These are phyloP conservation scores for Thalassiosira tumida DNA, from an alignment of 352 stramenopile genomes.

Conservation along the genomic window DNA sequence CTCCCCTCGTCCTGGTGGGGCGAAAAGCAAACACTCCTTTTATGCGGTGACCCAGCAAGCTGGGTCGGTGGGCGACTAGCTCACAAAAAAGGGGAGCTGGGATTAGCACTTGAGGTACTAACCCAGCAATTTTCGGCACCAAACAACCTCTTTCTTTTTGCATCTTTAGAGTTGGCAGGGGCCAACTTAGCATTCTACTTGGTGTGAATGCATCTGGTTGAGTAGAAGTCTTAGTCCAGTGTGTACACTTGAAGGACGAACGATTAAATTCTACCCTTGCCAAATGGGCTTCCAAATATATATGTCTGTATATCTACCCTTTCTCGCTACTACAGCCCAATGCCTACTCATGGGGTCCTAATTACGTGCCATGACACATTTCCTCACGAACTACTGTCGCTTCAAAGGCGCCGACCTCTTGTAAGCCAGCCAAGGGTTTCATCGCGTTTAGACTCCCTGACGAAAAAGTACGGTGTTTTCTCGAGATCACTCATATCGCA, in stretches of 20 bases:
- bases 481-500: neutral
- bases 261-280: too few relatives aligned
- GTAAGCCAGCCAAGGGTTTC: neutral
- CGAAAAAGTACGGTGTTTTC: neutral
- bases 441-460: neutral
- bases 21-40: slow-evolving; percentile 1
- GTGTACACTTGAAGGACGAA: too few relatives aligned
- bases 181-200: slow-evolving; percentile 31
- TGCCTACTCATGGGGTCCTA: too few relatives aligned
- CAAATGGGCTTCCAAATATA: too few relatives aligned
- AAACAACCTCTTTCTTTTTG: neutral
- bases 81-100: neutral
- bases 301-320: too few relatives aligned
- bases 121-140: neutral
- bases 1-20: slow-evolving; percentile 8
- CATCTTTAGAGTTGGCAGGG: slow-evolving; percentile 14
- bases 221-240: slow-evolving; percentile 12
- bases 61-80: slow-evolving; percentile 17
- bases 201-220: slow-evolving; percentile 7
- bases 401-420: too few relatives aligned
- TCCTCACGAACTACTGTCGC: too few relatives aligned
- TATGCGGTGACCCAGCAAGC: slow-evolving; percentile 2
- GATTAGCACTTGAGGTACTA: neutral
- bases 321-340: too few relatives aligned
- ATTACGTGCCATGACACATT: too few relatives aligned